Evolutionary conservation across 1,284 basidiomycete species (phyloP), one percentile per base, ranked within the genome.

Genomic region (Uromyces viciae-fabae): DNA sequence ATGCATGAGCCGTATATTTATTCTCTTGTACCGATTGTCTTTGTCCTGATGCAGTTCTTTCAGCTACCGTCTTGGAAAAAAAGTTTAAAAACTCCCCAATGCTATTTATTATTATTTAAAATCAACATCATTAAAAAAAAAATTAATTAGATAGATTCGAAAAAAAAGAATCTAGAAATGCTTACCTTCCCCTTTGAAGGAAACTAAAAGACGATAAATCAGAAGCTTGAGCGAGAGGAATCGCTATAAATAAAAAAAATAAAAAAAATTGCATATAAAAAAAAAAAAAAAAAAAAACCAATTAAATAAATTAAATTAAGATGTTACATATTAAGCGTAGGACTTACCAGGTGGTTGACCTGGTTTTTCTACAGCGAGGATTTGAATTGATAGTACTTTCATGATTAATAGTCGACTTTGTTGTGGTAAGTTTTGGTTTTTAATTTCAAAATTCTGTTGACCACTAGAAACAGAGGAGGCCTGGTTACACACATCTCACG

Each of bases 1-100:
- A 97, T 49, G 94, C 93, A 88, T 99, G 95, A 0, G 95, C 95
- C 31, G 91, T 93, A 86, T 98, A 95, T 83, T 90, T 92, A 87
- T 96, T 95, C 88, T 98, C 95, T 86, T 97, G 93, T 17, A 99
- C 92, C 72, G 93, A 95, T 88, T 97, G 94, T 66, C 95, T 84
- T 82, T 87, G 86, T 28, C 93, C 94, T 82, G 91, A 90, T 11
- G 90, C 89, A 15, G 95, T 98, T 52, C 95, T 90, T 85, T 98
- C 95, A 40, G 92, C 91, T 42, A 99, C 94, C 0, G 95, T 98
- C 90, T 92, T 93, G 60, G 92, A 90, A 86, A 97, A 92, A 89
- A 98, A 97, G 56, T 90, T 89, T 89, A 97, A 90, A 87, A 96
- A 96, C 87, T 97, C 95, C 66, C 89, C 89, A 77, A 95, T 91